Conservation (phyloP, 163 green algal genomes). For the Scenedesmus sp. region DNA sequence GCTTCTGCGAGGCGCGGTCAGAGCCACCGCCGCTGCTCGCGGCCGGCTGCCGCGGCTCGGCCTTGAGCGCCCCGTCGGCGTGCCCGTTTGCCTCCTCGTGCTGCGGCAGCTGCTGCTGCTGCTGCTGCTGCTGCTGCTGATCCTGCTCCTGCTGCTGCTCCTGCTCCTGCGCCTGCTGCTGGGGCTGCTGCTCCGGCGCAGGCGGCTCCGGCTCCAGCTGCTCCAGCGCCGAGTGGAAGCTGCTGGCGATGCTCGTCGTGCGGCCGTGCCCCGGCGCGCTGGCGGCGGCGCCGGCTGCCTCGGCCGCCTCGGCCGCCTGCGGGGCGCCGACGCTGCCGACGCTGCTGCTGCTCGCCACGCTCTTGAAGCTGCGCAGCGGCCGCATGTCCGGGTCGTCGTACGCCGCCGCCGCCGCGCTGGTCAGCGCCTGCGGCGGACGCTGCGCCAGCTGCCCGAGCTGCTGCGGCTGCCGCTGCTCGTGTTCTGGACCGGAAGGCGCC, state of each 20-base stretch:
- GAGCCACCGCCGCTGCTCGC: no score
- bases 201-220: neutral
- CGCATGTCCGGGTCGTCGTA: neutral
- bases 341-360: neutral
- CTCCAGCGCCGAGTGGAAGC: constrained; percentile 24
- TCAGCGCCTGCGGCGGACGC: neutral
- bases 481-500: no score
- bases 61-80: no score
- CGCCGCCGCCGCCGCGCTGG: neutral
- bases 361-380: neutral
- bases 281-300: neutral
- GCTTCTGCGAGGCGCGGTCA: no score
- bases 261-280: neutral
- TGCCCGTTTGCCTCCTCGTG: no score
- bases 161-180: no score
- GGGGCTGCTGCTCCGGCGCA: neutral
- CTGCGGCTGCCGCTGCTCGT: neutral
- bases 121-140: neutral
- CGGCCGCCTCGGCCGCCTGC: neutral
- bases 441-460: neutral
- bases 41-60: no score
- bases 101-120: constrained; percentile 26
- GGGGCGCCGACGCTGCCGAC: no score
- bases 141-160: constrained; percentile 23
- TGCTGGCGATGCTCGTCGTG: neutral